Percentiles rank a stretch among this genome's conserved stretches.
Evolutionary conservation across 352 stramenopile genomes (phyloP).

Genomic region (Pythium aristosporum): DNA sequence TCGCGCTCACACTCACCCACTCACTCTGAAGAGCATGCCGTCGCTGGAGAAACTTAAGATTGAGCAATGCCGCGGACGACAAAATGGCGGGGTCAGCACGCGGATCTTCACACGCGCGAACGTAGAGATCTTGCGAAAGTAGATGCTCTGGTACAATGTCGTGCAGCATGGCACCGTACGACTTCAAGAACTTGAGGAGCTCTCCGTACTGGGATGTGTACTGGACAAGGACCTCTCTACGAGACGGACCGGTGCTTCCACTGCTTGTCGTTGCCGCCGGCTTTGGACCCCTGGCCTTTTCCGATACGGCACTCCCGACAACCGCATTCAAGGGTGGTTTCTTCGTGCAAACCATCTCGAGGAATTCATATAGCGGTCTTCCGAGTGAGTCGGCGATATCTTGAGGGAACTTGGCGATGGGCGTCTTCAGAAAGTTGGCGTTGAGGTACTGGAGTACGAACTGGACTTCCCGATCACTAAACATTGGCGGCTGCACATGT

Average conservation of each 20-base stretch:
- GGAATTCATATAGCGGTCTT: conserved; percentile 83
- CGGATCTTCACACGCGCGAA: conserved; percentile 73
- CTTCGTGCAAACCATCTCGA: conserved; percentile 90
- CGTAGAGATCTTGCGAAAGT: conserved; percentile 75
- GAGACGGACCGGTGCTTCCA: conserved; percentile 29
- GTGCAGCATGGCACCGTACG: conserved; percentile 90
- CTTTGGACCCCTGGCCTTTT: conserved; percentile 28
- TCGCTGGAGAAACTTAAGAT: conserved; percentile 56
- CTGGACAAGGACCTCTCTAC: conserved; percentile 58
- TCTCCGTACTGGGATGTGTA: conserved; percentile 78
- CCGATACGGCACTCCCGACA: conserved; percentile 28
- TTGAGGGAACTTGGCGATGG: conserved; percentile 67
- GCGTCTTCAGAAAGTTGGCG: conserved; percentile 69
- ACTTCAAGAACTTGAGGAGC: conserved; percentile 90
- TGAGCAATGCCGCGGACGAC: conserved; percentile 34
- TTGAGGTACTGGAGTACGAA: conserved; percentile 88
- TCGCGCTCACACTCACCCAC: conserved; percentile 44
- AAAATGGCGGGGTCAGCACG: conserved; percentile 48
- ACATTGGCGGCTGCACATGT: conserved; percentile 10
- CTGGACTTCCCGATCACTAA: conserved; percentile 45
- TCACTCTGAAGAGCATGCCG: conserved; percentile 54
- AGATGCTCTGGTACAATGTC: conserved; percentile 82
- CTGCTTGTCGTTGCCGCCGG: conserved; percentile 4
- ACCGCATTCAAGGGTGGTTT: conserved; percentile 49
- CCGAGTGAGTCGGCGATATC: conserved; percentile 78